Conservation (phyloP, 164 flowering plant genomes). For the Protea cynaroides region DNA sequence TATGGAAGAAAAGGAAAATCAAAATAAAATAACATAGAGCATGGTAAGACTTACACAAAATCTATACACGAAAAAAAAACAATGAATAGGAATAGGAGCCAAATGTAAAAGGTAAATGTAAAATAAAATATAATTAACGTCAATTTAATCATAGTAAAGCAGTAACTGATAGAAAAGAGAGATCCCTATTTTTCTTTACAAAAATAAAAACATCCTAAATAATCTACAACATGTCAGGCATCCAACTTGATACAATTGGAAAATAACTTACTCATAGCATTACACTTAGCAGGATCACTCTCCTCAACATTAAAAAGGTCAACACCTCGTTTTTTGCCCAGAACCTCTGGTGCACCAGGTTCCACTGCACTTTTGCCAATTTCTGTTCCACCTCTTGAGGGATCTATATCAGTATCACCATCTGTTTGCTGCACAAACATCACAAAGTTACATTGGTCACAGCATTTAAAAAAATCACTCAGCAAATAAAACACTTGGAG, state of each 20-base stretch:
- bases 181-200: no score
- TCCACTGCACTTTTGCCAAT: slow-evolving; percentile 13
- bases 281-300: slow-evolving; percentile 57
- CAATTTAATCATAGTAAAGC: no score
- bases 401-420: slow-evolving; percentile 25
- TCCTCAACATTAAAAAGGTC: slow-evolving; percentile 70
- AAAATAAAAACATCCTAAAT: background rate
- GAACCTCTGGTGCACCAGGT: slow-evolving; percentile 15
- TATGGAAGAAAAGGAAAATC: no score
- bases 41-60: no score
- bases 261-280: slow-evolving; percentile 70
- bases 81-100: no score
- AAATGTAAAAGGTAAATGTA: no score
- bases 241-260: no score
- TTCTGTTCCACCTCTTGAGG: slow-evolving; percentile 21
- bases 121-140: no score
- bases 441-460: slow-evolving; percentile 1
- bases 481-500: background rate
- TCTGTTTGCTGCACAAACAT: slow-evolving; percentile 38
- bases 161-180: no score
- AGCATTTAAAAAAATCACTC: background rate
- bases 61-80: no score
- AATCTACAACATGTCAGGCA: no score
- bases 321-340: slow-evolving; percentile 39
- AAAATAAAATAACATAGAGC: no score